These are phyloP conservation scores for Phialophora chinensis DNA, from an alignment of 2,329 filamentous ascomycete genomes.

Conservation along the genomic window DNA sequence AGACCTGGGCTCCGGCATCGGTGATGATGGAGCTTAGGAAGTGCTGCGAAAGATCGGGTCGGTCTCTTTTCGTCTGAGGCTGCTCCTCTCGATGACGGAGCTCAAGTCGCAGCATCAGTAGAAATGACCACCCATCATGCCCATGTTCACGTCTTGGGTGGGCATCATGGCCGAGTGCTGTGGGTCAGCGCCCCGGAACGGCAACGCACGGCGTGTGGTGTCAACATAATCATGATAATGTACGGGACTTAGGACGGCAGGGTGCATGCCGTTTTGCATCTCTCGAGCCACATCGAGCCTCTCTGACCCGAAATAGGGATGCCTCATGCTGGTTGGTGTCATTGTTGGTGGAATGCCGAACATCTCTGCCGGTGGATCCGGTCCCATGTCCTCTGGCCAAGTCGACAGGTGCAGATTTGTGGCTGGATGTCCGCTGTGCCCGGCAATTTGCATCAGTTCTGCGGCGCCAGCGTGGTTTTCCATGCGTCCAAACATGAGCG, in stretches of 20 bases:
- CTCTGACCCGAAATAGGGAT: constrained; percentile 20
- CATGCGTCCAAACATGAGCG: constrained; percentile 16
- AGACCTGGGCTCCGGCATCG: background rate
- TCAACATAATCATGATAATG: constrained; percentile 27
- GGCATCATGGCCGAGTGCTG: constrained; percentile 15
- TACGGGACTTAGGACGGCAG: constrained; percentile 21
- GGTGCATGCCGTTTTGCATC: constrained; percentile 15
- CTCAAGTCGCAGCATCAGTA: constrained; percentile 13
- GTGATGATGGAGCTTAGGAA: background rate
- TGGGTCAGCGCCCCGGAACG: constrained; percentile 13
- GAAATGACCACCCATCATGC: constrained; percentile 17
- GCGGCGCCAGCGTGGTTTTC: constrained; percentile 9
- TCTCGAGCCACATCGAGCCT: constrained; percentile 20
- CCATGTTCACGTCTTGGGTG: constrained; percentile 22
- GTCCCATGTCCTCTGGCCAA: constrained; percentile 30
- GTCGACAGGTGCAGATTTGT: constrained; percentile 2
- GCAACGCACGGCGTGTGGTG: constrained; percentile 15
- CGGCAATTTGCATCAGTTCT: constrained; percentile 24
- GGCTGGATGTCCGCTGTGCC: constrained; percentile 14
- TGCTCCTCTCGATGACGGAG: background rate
- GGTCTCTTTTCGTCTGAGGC: background rate
- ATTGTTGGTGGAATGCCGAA: constrained; percentile 25
- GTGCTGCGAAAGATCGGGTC: background rate
- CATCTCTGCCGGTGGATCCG: constrained; percentile 26
- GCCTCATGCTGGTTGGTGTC: constrained; percentile 13